Base-by-base conservation (phyloP, 2,329 filamentous ascomycete genomes). In the Zymoseptoria passerinii region DNA sequence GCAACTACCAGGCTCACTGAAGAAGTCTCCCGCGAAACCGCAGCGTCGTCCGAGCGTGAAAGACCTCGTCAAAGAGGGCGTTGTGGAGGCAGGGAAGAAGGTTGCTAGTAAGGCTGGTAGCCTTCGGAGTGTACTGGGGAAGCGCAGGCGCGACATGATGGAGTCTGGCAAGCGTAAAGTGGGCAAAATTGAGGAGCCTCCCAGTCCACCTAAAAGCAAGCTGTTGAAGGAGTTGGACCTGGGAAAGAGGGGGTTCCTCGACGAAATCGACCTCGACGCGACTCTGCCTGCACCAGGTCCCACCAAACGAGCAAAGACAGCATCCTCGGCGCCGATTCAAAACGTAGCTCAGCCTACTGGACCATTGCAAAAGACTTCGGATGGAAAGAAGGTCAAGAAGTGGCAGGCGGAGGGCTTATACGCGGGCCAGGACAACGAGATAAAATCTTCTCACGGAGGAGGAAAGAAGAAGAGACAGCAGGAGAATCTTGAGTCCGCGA, bases 351-450 rank as follows among this genome's bases (percentile, higher is more conserved):
- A 64, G 53, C 55, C 63, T 7, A 63, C 65, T 18, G 61, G 62
- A n/a, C 66, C 66, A 8, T 56, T 67, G 28, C 63, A 67, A 19
- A 70, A 68, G 58, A 65, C 66, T 8, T 63, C 67, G 3, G 58
- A 61, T 50, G 68, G 67, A 27, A 76, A 80, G 57, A 79, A 77
- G 44, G 75, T 78, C 54, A 95, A 95, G 77, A 85, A 85, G 65
- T 97, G 89, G 82, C 78, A 95, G 56, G 79, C 81, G 55, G 89
- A 91, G 71, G 94, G 92, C 8, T 79, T 97, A 13, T 97, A 95
- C 69, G 86, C 90, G 0, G 94, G 94, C 28, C 92, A 96, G 72
- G 80, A 85, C 28, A 75, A 74, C 4, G 69, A 73, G 19, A 74
- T 76, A 48, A 74, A 79, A 56, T 70, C 76, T 54, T 60, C 60